These are phyloP conservation scores for Quercus glauca DNA, from an alignment of 306 rosid species.

Conservation along the genomic window DNA sequence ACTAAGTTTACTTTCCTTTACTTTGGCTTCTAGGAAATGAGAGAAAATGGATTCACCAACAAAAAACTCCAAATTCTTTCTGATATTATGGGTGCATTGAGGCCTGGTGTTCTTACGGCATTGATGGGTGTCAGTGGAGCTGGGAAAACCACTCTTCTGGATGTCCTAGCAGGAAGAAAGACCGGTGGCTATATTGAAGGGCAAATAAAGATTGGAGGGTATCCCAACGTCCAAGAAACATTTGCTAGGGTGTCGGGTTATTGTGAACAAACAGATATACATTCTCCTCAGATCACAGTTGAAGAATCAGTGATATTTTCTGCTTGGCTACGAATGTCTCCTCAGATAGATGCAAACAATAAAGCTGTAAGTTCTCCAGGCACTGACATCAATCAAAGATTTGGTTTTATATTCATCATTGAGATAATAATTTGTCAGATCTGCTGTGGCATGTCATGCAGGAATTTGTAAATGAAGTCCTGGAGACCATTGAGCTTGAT, in stretches of 20 bases:
- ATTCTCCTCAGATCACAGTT: neutral
- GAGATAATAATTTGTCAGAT: too few species aligned
- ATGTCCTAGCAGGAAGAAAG: slow-evolving; percentile 2
- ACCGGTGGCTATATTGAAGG: neutral
- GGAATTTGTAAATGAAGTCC: slow-evolving; percentile 56
- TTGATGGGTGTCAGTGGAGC: slow-evolving; percentile 5
- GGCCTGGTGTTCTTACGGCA: neutral
- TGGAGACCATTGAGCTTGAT: slow-evolving; percentile 54
- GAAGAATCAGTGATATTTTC: neutral
- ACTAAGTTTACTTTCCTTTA: neutral
- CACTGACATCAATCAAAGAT: neutral
- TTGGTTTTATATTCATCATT: neutral
- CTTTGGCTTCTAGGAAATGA: slow-evolving; percentile 38
- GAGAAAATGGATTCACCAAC: slow-evolving; percentile 20
- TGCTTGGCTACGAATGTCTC: slow-evolving; percentile 3
- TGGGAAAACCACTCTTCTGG: neutral
- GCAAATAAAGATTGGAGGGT: slow-evolving; percentile 5
- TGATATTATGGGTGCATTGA: neutral
- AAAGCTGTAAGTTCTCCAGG: neutral
- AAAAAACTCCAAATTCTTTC: slow-evolving; percentile 1
- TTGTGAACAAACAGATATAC: neutral
- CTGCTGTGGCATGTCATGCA: neutral
- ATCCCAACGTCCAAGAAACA: neutral
- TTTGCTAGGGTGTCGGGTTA: slow-evolving; percentile 6
- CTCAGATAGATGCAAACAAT: neutral